Percentiles rank a stretch among this genome's conserved stretches.
Evolutionary conservation across 169 alveolate genomes (phyloP).

Genomic region (Prorocentrum cordatum): DNA sequence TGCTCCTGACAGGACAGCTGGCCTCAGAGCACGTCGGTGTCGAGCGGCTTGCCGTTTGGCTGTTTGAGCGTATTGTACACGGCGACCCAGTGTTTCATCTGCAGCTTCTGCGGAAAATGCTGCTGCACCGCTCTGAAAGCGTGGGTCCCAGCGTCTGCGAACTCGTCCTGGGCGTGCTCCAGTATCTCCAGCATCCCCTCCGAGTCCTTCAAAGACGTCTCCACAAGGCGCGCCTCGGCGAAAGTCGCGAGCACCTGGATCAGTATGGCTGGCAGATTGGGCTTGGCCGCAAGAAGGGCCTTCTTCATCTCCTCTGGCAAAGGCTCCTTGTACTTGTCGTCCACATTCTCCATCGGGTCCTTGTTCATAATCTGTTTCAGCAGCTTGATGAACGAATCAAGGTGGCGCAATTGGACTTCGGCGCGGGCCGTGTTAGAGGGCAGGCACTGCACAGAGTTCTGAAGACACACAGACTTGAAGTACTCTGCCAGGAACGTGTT

Average conservation of each 20-base stretch:
- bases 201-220: neutral
- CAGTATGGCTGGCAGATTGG: slow-evolving; percentile 10
- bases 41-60: no score
- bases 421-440: neutral
- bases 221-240: neutral
- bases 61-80: no score
- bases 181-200: no score
- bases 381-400: neutral
- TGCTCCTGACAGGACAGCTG: no score
- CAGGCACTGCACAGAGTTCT: neutral
- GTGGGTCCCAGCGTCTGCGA: neutral
- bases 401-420: slow-evolving; percentile 6
- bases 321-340: neutral
- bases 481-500: slow-evolving; percentile 32
- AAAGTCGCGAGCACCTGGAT: neutral
- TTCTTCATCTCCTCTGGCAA: neutral
- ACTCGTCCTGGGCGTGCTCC: neutral
- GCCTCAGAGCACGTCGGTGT: no score
- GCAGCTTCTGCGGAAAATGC: neutral
- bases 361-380: slow-evolving; percentile 45
- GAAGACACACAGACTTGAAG: neutral
- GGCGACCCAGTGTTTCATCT: slow-evolving; percentile 11
- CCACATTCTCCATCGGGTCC: neutral
- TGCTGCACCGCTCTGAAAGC: neutral
- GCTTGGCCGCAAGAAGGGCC: neutral